A percentile compares a stretch with the other conserved stretches of the same genome.
Evolutionary conservation across 1,139 yeast species (phyloP).

Genomic region (Pichiaceae sp.): DNA sequence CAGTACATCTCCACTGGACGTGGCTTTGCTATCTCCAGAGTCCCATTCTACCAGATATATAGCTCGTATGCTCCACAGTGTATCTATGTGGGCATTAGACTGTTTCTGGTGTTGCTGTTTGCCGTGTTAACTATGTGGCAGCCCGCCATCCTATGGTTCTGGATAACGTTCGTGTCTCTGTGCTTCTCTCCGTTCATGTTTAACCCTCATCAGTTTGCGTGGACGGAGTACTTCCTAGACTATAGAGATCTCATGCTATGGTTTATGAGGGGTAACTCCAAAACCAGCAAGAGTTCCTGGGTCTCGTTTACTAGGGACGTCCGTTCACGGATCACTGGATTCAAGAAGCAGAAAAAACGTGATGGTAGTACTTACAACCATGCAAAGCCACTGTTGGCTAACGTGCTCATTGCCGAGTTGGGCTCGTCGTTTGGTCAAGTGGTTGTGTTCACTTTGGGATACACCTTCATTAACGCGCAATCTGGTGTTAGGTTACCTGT

Average conservation of each 20-base stretch:
- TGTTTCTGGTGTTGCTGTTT: constrained; percentile 51
- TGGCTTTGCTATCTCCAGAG: constrained; percentile 71
- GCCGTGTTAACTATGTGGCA: constrained; percentile 70
- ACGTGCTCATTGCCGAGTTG: constrained; percentile 46
- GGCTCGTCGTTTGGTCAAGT: constrained; percentile 39
- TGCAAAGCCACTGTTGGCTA: constrained; percentile 32
- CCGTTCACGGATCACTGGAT: constrained; percentile 62
- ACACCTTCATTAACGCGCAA: constrained; percentile 63
- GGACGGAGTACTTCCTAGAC: constrained; percentile 63
- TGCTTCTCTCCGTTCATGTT: constrained; percentile 74
- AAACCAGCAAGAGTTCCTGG: constrained; percentile 52
- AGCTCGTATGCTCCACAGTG: constrained; percentile 57
- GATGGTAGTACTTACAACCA: not conserved
- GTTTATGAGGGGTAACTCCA: constrained; percentile 59
- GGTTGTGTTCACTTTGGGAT: constrained; percentile 44
- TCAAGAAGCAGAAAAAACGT: constrained; percentile 27
- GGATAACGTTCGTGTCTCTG: constrained; percentile 65
- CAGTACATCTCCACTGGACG: constrained; percentile 78
- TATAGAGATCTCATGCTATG: constrained; percentile 59
- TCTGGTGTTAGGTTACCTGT: constrained; percentile 43
- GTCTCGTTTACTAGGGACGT: constrained; percentile 40
- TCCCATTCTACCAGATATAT: constrained; percentile 51
- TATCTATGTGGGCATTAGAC: constrained; percentile 56
- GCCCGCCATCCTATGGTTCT: constrained; percentile 72
- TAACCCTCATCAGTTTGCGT: constrained; percentile 80